Evolutionary conservation across 106 monocot genomes (phyloP).

Genomic region (Xerophyta viscosa): DNA sequence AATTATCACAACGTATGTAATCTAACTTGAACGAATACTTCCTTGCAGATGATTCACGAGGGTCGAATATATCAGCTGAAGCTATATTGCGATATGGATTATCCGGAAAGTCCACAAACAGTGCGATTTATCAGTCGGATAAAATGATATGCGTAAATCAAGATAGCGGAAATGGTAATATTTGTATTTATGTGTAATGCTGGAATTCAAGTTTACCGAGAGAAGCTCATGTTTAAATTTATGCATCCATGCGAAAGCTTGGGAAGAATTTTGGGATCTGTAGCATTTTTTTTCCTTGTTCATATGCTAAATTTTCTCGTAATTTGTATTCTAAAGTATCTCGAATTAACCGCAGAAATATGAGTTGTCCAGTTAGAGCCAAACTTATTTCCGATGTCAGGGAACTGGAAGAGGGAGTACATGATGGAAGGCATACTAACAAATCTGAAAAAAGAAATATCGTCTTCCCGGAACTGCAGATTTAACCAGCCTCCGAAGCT

Average conservation of each 20-base stretch:
- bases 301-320: too few relatives aligned
- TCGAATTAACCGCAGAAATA: too few relatives aligned
- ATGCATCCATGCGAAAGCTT: neutral
- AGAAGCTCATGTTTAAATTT: too few relatives aligned
- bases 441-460: constrained; percentile 66
- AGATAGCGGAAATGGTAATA: constrained; percentile 59
- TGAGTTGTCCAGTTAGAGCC: constrained; percentile 45
- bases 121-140: constrained; percentile 62
- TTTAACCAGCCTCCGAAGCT: constrained; percentile 57
- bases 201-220: too few relatives aligned
- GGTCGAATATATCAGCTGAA: constrained; percentile 77
- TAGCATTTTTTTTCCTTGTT: too few relatives aligned
- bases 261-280: too few relatives aligned
- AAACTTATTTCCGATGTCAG: constrained; percentile 51
- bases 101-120: constrained; percentile 61
- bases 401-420: constrained; percentile 62
- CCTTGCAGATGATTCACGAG: constrained; percentile 67
- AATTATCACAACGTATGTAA: too few relatives aligned
- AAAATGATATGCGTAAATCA: constrained; percentile 77
- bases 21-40: neutral
- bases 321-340: too few relatives aligned
- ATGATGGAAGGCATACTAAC: constrained; percentile 70
- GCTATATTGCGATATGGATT: constrained; percentile 55
- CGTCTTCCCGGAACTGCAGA: constrained; percentile 54
- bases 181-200: too few relatives aligned